Evolutionary conservation across 768 basidiomycete species (phyloP), one percentile per base, ranked within the genome.

Genomic region (Cystofilobasidium capitatum): DNA sequence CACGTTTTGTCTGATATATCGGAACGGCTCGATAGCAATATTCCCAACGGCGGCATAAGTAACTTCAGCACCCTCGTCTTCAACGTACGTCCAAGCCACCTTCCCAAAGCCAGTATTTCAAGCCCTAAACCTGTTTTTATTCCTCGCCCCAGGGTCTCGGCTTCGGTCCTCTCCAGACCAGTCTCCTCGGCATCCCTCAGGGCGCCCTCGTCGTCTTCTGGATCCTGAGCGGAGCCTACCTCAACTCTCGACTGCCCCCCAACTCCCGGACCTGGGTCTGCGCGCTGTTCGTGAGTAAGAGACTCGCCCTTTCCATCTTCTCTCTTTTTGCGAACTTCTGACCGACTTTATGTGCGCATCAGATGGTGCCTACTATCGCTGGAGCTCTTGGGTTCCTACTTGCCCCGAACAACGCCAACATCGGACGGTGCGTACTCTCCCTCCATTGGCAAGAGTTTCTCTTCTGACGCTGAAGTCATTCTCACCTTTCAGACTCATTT

Each of bases 371-470:
- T 1, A 77, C 75, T 5, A 76, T 78, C 58, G 71, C 72, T 0
- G 77, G 77, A 0, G 69, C 73, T 2, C 71, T 78, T 4, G 77
- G 77, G 0, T 77, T 78, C 71, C 68, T 77, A 12, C 72, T 77
- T 24, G 76, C 76, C 5, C 77, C 77, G 3, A 47, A 63, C 1
- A 59, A 77, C 26, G 75, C 75, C 33, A 71, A 77, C 62, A 73
- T 76, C 20, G 76, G 74, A n/a, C n/a, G n/a, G n/a, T n/a, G n/a
- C n/a, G n/a, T n/a, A n/a, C n/a, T n/a, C n/a, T n/a, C n/a, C n/a
- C n/a, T n/a, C n/a, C n/a, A n/a, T n/a, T n/a, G n/a, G n/a, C n/a
- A n/a, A n/a, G n/a, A n/a, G n/a, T n/a, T n/a, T n/a, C n/a, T n/a
- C n/a, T n/a, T n/a, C n/a, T n/a, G n/a, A n/a, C n/a, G n/a, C n/a